Evolutionary conservation across 495 filamentous ascomycete genomes (phyloP).

Genomic region (Neurospora sp.): DNA sequence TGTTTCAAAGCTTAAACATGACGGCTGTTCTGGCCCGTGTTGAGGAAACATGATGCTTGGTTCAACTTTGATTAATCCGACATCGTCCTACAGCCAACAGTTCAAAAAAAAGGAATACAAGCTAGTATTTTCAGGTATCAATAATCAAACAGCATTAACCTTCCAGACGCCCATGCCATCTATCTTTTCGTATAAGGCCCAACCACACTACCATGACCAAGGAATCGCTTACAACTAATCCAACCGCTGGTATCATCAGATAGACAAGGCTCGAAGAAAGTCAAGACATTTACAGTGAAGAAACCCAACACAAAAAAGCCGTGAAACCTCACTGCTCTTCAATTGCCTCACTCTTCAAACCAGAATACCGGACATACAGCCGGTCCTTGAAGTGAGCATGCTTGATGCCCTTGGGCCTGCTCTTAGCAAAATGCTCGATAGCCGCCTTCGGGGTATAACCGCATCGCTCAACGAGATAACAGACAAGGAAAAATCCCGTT

Average conservation of each 20-base stretch:
- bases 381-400: conserved; percentile 85
- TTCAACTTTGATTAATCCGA: not conserved
- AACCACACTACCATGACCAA: not conserved
- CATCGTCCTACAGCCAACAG: not conserved
- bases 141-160: not conserved
- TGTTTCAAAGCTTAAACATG: not conserved
- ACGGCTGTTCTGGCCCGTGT: not conserved
- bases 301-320: not conserved
- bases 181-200: not conserved
- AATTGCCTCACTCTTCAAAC: conserved; percentile 9
- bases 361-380: conserved; percentile 65
- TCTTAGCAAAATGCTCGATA: conserved; percentile 65
- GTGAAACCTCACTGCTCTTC: not conserved
- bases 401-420: conserved; percentile 72
- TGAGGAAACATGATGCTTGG: not conserved
- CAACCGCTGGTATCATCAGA: not conserved
- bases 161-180: not conserved
- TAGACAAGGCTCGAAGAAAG: not conserved
- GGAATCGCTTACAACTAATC: not conserved
- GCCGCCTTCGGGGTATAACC: conserved; percentile 65
- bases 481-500: conserved; percentile 84
- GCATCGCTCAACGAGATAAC: conserved; percentile 76
- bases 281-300: not conserved
- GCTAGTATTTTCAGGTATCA: not conserved
- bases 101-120: not conserved